Conservation (phyloP, 2,329 filamentous ascomycete species). For the Pseudohalonectria lignicola region DNA sequence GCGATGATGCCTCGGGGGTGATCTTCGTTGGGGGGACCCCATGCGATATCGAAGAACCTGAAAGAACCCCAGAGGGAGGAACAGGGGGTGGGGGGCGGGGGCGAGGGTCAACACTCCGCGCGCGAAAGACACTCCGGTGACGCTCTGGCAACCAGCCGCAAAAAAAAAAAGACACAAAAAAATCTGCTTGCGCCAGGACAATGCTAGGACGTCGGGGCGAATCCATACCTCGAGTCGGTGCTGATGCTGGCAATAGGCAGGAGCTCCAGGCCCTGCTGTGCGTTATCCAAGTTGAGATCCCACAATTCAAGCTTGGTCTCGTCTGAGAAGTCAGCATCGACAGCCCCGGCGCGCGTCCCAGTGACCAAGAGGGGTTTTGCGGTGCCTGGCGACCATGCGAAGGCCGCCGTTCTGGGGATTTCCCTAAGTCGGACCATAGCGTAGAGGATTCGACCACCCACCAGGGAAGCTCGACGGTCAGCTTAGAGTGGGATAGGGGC, state of each 20-base stretch:
- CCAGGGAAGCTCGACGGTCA: no score
- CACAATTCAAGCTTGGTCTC: slow-evolving; percentile 94
- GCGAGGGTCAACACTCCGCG: no score
- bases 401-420: slow-evolving; percentile 91
- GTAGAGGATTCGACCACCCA: no score
- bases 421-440: slow-evolving; percentile 92
- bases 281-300: slow-evolving; percentile 77
- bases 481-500: no score
- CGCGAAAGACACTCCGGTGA: no score
- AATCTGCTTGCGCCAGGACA: no score
- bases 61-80: not conserved
- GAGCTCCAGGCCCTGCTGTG: slow-evolving; percentile 68
- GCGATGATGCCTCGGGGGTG: slow-evolving; percentile 83
- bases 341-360: slow-evolving; percentile 86
- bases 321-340: slow-evolving; percentile 95
- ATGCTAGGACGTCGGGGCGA: slow-evolving; percentile 7
- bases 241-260: slow-evolving; percentile 74
- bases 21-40: slow-evolving; percentile 72
- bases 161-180: no score
- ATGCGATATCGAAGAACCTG: slow-evolving; percentile 96
- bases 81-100: slow-evolving; percentile 7
- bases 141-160: no score
- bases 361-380: slow-evolving; percentile 77
- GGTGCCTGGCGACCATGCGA: slow-evolving; percentile 86
- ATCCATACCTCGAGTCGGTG: slow-evolving; percentile 73